phyloP scores from a whole-genome alignment of 371 early-diverging fungal species.

The Mortierella sp. region DNA sequence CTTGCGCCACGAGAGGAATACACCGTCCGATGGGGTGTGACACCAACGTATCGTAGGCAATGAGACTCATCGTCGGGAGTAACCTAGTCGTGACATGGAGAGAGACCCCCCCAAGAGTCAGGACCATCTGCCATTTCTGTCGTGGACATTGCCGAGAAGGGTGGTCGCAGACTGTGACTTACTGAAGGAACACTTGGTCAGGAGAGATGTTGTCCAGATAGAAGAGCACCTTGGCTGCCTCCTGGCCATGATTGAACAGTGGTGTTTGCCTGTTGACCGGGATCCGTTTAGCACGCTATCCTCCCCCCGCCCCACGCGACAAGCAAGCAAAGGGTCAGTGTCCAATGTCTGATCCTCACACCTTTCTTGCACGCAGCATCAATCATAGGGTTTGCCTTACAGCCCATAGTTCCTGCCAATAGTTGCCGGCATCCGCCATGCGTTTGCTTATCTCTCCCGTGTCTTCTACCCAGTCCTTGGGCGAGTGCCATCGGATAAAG shows the following conservation, averaged over 20 bases:
- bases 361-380: no score
- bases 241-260: slow-evolving; percentile 78
- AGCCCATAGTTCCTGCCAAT: slow-evolving; percentile 92
- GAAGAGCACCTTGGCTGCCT: slow-evolving; percentile 73
- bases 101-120: no score
- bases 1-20: slow-evolving; percentile 58
- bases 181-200: slow-evolving; percentile 74
- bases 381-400: no score
- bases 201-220: slow-evolving; percentile 78
- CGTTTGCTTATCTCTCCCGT: slow-evolving; percentile 76
- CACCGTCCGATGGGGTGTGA: slow-evolving; percentile 69
- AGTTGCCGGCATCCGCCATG: slow-evolving; percentile 83
- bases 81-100: slow-evolving; percentile 57
- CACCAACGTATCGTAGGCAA: slow-evolving; percentile 80
- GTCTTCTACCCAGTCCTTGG: slow-evolving; percentile 78
- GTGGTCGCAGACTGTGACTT: slow-evolving; percentile 26
- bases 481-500: slow-evolving; percentile 97
- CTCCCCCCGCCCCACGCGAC: not conserved
- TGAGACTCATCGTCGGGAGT: slow-evolving; percentile 76
- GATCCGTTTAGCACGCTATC: slow-evolving; percentile 67
- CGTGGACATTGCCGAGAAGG: not conserved
- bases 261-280: slow-evolving; percentile 82
- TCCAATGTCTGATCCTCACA: no score
- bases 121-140: not conserved
- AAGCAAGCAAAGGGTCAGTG: not conserved